A percentile compares a stretch with the other conserved stretches of the same genome.
Conservation (phyloP, 495 filamentous ascomycete species). For the Xylaria cubensis region DNA sequence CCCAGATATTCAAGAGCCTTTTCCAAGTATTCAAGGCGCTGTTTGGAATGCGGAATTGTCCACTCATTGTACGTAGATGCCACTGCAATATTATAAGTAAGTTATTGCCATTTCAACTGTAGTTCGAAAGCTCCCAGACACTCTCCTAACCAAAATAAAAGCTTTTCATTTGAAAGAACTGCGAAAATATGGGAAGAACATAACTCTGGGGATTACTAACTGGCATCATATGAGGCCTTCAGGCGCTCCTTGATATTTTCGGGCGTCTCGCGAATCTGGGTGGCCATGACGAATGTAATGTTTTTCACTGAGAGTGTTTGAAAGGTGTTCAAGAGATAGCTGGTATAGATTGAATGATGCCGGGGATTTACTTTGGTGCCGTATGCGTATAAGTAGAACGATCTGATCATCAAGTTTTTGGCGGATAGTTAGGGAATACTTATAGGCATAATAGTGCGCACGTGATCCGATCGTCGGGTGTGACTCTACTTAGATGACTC, state of each 20-base stretch:
- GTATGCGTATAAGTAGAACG: neutral
- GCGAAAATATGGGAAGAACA: neutral
- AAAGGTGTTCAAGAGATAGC: neutral
- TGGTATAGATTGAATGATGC: neutral
- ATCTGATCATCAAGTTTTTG: neutral
- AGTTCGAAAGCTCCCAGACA: neutral
- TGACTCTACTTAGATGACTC: neutral
- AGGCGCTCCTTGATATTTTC: constrained; percentile 42
- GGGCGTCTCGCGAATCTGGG: neutral
- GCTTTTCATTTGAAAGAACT: neutral
- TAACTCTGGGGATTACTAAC: neutral
- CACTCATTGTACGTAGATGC: constrained; percentile 42
- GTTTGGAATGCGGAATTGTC: constrained; percentile 31
- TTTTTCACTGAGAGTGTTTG: neutral
- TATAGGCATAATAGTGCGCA: neutral
- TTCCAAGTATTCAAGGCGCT: constrained; percentile 34
- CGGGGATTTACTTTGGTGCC: neutral
- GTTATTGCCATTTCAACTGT: neutral
- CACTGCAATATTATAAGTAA: constrained; percentile 12
- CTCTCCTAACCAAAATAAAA: neutral
- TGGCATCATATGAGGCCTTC: constrained; percentile 44
- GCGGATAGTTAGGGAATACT: neutral
- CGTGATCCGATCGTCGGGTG: neutral
- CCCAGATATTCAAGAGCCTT: constrained; percentile 34
- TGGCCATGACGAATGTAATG: neutral